Conservation (phyloP, 2,329 filamentous ascomycete genomes). For the Magnaporthales sp. region DNA sequence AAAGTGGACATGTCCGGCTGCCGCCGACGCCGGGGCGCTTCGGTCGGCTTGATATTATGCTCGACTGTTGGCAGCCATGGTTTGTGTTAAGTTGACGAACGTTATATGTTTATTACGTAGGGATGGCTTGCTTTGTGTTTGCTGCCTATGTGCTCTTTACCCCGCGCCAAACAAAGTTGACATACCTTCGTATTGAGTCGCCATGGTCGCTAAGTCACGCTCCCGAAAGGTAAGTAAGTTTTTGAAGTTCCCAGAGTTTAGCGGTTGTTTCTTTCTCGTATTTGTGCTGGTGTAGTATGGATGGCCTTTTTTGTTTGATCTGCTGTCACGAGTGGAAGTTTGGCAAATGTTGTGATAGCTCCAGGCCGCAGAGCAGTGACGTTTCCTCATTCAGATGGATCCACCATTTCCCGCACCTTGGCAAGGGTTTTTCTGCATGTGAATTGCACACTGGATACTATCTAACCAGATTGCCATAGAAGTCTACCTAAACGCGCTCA, state of each 20-base stretch:
- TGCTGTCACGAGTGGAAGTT: neutral
- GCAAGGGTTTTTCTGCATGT: neutral
- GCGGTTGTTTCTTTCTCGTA: neutral
- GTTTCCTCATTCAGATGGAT: neutral
- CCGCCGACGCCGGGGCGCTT: conserved; percentile 35
- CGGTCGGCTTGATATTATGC: conserved; percentile 47
- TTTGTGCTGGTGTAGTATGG: neutral
- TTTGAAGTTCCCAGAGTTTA: neutral
- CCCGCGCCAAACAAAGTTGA: conserved; percentile 1
- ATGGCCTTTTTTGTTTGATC: neutral
- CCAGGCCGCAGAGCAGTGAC: neutral
- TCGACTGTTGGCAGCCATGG: conserved; percentile 38
- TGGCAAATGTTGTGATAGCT: neutral
- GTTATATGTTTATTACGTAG: neutral
- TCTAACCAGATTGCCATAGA: too few relatives aligned
- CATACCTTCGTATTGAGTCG: conserved; percentile 49
- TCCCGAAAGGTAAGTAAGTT: neutral
- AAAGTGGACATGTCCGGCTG: conserved; percentile 58
- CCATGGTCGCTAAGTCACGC: conserved; percentile 26
- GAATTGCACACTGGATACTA: too few relatives aligned
- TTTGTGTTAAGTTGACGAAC: neutral
- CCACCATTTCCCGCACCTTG: neutral
- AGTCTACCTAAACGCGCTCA: too few relatives aligned
- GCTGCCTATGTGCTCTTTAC: neutral
- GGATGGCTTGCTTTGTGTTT: neutral